phyloP scores from a whole-genome alignment of 2,329 filamentous ascomycete species.

The Fusarium sp. region DNA sequence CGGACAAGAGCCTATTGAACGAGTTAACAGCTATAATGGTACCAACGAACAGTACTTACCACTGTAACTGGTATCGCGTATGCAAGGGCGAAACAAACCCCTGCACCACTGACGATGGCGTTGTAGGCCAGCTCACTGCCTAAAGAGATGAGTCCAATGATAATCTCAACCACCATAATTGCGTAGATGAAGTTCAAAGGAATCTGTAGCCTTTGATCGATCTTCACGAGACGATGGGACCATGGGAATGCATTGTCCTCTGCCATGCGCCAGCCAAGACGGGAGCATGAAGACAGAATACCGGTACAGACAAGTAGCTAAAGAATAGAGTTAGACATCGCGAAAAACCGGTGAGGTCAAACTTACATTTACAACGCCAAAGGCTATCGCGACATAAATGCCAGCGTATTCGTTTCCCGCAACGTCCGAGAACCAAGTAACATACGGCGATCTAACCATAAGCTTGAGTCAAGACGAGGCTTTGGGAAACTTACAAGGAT shows the following conservation, averaged over 20 bases:
- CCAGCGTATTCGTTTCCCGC: not conserved
- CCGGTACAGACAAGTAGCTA: constrained; percentile 17
- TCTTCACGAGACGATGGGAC: constrained; percentile 2
- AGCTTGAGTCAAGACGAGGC: not conserved
- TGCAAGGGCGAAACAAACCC: constrained; percentile 3
- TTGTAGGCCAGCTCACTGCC: constrained; percentile 21
- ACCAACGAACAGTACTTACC: not conserved
- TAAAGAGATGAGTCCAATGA: constrained; percentile 15
- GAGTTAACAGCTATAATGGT: fast-evolving
- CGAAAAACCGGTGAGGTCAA: fast-evolving
- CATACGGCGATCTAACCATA: not conserved
- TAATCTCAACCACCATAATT: constrained; percentile 2
- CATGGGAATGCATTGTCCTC: constrained; percentile 23
- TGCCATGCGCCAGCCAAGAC: constrained; percentile 26
- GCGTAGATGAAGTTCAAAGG: constrained; percentile 16
- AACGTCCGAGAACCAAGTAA: constrained; percentile 23
- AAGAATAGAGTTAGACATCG: not conserved
- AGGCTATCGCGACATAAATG: constrained; percentile 10
- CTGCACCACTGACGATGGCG: constrained; percentile 18
- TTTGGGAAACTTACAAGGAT: not conserved
- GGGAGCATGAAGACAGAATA: constrained; percentile 14
- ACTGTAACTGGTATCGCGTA: constrained; percentile 14
- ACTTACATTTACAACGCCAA: constrained; percentile 16
- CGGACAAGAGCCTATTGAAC: not conserved
- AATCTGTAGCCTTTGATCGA: not conserved